Base-by-base conservation (phyloP, 2,329 filamentous ascomycete species). In the Dendryphion nanum region DNA sequence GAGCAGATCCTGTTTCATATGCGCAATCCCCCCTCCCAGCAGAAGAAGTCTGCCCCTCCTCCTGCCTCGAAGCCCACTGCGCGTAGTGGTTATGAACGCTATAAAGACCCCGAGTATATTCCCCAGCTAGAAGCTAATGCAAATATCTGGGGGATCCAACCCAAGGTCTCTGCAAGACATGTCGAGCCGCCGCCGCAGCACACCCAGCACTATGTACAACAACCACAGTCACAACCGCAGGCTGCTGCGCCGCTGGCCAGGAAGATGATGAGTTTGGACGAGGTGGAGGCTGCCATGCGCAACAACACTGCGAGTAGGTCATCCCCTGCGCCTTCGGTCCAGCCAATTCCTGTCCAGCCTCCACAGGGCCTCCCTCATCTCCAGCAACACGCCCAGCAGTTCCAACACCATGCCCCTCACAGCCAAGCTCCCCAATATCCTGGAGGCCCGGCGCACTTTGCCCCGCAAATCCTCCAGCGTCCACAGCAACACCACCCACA, bases 261-360 rank as follows among this genome's bases (percentile, higher is more conserved):
- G 57, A 96, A 90, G 72, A 84, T 96, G 70, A 83, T 98, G 85
- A 97, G 89, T 56, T 67, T 98, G 57, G 93, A 97, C 63, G 93
- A 98, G 70, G 90, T 98, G 15, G 93, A 98, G 70, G 91, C 91
- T 37, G 83, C 89, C 48, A 90, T 98, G 84, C 81, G 86, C 43
- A 76, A 79, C 21, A 84, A 90, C 51, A 70, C 79, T 20, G 77
- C 79, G 53, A 76, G 36, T 16, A 44, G 47, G 18, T 44, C 53
- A 2, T 15, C 75, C 45, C 68, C 72, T 8, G 54, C 37, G 14
- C 55, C 59, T 18, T 53, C 67, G 15, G 55, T 62, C 5, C 61
- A 65, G 24, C 57, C 61, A 3, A 45, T 51, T 24, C 48, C 35
- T 19, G 8, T 34, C 21, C 52, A 61, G n/a, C 51, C 43, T 24